Base-by-base conservation (phyloP, 75 land plant genomes). In the Gnetum montanum region DNA sequence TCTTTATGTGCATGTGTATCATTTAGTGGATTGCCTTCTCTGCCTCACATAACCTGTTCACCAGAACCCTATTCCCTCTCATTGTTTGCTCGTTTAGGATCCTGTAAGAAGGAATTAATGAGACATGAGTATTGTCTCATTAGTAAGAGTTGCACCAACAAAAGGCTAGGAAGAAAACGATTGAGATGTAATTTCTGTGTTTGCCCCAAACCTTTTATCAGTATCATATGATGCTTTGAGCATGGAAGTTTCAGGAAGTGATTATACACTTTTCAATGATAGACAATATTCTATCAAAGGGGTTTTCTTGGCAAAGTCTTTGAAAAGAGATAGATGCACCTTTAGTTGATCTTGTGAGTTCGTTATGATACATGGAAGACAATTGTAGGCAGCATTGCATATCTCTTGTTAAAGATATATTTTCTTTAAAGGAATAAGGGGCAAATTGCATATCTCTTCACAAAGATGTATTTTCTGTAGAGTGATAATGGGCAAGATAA, bases 371-470 rank as follows among this genome's bases (percentile, higher is more conserved):
- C 69, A 60, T 12, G 70, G 70, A 46, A 72, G 60, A 55, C 70
- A 75, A 23, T 60, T 71, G 66, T 75, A 75, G 22, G 78, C 77
- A 23, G 70, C 54, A 48, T 59, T 35, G 44, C n/a, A n/a, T n/a
- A n/a, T n/a, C n/a, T n/a, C n/a, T n/a, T n/a, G n/a, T n/a, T n/a
- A n/a, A n/a, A n/a, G n/a, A n/a, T n/a, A n/a, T n/a, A n/a, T n/a
- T n/a, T n/a, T n/a, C n/a, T n/a, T n/a, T n/a, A n/a, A n/a, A n/a
- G n/a, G n/a, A n/a, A n/a, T n/a, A n/a, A n/a, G n/a, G n/a, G n/a
- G n/a, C n/a, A n/a, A n/a, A n/a, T n/a, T 72, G 78, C 16, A 71
- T 34, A 12, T 75, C 76, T 27, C 76, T 58, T 76, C 76, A 61
- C n/a, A 60, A 18, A 10, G n/a, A 34, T 23, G 16, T 23, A 46